phyloP scores from a whole-genome alignment of 2,329 filamentous ascomycete genomes.

The Monosporascus sp. region DNA sequence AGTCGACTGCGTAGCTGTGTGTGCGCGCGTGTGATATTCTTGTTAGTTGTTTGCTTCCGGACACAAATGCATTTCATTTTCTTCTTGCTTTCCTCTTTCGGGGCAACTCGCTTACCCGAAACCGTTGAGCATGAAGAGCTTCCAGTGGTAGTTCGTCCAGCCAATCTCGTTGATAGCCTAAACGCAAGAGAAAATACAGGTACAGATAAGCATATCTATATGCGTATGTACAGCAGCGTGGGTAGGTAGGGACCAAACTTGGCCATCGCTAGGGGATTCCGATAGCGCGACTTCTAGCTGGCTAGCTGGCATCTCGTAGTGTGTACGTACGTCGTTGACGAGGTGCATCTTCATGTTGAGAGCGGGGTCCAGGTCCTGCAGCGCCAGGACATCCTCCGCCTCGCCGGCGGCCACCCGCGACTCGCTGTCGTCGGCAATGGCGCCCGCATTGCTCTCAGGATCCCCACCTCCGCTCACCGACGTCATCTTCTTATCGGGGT shows the following conservation, averaged over 20 bases:
- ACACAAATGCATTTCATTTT: too few relatives aligned
- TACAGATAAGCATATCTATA: too few relatives aligned
- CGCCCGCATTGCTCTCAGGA: background rate
- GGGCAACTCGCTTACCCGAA: constrained; percentile 39
- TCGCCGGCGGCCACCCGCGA: constrained; percentile 3
- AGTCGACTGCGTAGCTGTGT: constrained; percentile 50
- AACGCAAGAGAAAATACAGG: background rate
- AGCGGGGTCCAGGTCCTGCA: constrained; percentile 55
- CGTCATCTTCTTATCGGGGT: too few relatives aligned
- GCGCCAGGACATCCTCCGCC: constrained; percentile 46
- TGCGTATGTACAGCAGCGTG: too few relatives aligned
- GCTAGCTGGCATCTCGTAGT: background rate
- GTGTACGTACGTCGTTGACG: constrained; percentile 54
- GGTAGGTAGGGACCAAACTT: too few relatives aligned
- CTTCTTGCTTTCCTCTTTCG: too few relatives aligned
- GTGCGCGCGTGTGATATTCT: constrained; percentile 3
- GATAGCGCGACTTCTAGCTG: too few relatives aligned
- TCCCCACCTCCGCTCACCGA: too few relatives aligned
- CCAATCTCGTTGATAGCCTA: constrained; percentile 30
- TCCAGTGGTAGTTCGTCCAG: constrained; percentile 40
- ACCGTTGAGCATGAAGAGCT: constrained; percentile 55
- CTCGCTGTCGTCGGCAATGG: background rate
- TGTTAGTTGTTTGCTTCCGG: background rate
- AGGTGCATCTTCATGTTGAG: constrained; percentile 63
- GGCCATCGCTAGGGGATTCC: too few relatives aligned